Evolutionary conservation across 192 early-diverging fungal species (phyloP).

Genomic region (Chytriomyces confervae): DNA sequence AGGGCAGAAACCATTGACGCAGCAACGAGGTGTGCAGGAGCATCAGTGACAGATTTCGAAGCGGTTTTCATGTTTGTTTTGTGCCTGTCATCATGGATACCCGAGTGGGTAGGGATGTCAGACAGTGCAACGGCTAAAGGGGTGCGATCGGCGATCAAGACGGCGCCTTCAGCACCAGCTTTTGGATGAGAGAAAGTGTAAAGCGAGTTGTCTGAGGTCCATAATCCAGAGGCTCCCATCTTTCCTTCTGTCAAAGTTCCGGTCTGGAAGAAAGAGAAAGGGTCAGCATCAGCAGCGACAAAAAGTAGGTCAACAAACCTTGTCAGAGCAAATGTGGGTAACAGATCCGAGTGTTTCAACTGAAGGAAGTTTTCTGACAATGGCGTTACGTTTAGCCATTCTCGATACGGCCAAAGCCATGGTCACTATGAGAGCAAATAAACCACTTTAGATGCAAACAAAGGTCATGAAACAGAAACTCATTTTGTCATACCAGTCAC

Average conservation of each 20-base stretch:
- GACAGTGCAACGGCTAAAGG: conserved; percentile 21
- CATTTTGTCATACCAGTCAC: conserved; percentile 60
- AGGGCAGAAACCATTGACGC: conserved; percentile 78
- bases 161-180: conserved; percentile 41
- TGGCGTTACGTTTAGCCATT: conserved; percentile 87
- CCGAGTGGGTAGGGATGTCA: conserved; percentile 3
- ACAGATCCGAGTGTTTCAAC: conserved; percentile 96
- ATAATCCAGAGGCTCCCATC: conserved; percentile 89
- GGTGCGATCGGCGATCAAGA: conserved; percentile 32
- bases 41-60: conserved; percentile 1
- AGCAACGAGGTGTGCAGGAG: conserved; percentile 58
- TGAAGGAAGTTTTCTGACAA: conserved; percentile 89
- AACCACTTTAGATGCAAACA: conserved; percentile 5
- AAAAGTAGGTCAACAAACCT: conserved; percentile 48
- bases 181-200: conserved; percentile 68
- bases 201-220: conserved; percentile 75
- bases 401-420: conserved; percentile 96
- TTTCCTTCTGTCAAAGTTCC: conserved; percentile 98
- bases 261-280: conserved; percentile 41
- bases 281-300: not conserved
- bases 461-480: not conserved
- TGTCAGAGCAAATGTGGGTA: conserved; percentile 97
- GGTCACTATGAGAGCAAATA: conserved; percentile 61
- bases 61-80: not conserved
- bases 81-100: not conserved